Base-by-base conservation (phyloP, 345 rosid genomes). In the Kandelia obovata region DNA sequence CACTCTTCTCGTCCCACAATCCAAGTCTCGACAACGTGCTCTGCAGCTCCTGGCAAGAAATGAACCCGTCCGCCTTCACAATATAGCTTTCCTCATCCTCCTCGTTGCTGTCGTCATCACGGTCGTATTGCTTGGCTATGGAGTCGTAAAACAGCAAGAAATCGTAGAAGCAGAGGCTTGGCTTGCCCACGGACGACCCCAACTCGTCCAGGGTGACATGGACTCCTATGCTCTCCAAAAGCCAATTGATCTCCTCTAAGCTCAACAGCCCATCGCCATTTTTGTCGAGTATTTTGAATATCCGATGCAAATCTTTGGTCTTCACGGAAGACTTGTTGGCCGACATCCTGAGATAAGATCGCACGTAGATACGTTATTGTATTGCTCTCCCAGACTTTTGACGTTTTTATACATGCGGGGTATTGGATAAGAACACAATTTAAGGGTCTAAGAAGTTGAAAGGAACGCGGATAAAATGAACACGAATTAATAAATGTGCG, bases 211-310 rank as follows among this genome's bases (percentile, higher is more conserved):
- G 73, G 74, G 78, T 66, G 23, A 64, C 68, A 30, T 62, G 71
- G 47, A 81, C 63, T 2, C 85, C 86, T 28, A 86, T 83, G 58
- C 80, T 71, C 37, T 83, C 85, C 1, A 93, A 86, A 62, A 87
- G 86, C 92, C 97, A 83, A 30, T 72, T 83, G 0, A 93, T 88
- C 80, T 93, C 98, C 64, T 78, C 92, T 4, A 88, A 62, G 53
- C 90, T 84, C 7, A 93, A 83, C 2, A 78, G 73, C 3, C 84
- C 92, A 30, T 93, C 97, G 7, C 83, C 78, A 79, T 89, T 87
- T 73, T 77, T 87, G 87, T 93, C 97, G 4, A 93, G 83, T 59
- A 74, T 75, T 55, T 80, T 72, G 80, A 92, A 92, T 37, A 89
- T 87, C 76, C 89, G 74, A 19, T 32, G 77, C 83, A 92, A 68